Base-by-base conservation (phyloP, 257 asterid species). In the Ilex asprella region DNA sequence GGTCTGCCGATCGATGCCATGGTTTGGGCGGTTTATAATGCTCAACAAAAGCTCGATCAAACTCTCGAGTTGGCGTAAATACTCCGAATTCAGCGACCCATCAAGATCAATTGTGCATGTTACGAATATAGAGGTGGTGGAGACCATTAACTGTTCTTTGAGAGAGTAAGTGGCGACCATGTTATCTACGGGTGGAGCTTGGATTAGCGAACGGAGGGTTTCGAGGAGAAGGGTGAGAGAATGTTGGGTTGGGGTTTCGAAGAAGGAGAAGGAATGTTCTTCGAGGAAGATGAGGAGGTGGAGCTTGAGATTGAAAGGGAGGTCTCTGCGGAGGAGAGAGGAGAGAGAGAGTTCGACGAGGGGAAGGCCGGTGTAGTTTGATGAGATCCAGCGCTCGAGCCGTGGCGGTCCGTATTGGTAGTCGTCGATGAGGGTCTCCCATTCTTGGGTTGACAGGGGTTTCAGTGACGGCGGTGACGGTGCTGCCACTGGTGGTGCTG, bases 371-470 rank as follows among this genome's bases (percentile, higher is more conserved):
- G 61, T 67, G 65, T 67, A 63, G 30, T 67, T 60, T 56, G 61
- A 21, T 31, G 75, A 49, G 3, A 81, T 74, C 88, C 84, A 79
- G 62, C 75, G 81, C 60, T 69, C 79, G 64, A 72, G 69, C 14
- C 79, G 70, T 21, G 76, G 70, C 61, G 85, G 82, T 63, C 83
- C 87, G 67, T 83, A 74, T 76, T 84, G 81, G 87, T 79, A 86
- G 44, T 86, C 94, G 74, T 92, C 95, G 77, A 92, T 80, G 11
- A 92, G 79, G 27, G 81, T 46, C 55, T 92, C 98, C 98, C 95
- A 92, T 62, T 89, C 98, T 62, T 80, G 65, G 16, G 81, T 79
- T 30, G 89, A 66, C 1, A 91, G 77, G 67, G 89, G 70, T 76
- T 82, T 91, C 66, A 68, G 79, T 31, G 79, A 68, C n/a, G 78